Conservation (phyloP, 805 yeast species). For the Jamesozyma jinghongensis region DNA sequence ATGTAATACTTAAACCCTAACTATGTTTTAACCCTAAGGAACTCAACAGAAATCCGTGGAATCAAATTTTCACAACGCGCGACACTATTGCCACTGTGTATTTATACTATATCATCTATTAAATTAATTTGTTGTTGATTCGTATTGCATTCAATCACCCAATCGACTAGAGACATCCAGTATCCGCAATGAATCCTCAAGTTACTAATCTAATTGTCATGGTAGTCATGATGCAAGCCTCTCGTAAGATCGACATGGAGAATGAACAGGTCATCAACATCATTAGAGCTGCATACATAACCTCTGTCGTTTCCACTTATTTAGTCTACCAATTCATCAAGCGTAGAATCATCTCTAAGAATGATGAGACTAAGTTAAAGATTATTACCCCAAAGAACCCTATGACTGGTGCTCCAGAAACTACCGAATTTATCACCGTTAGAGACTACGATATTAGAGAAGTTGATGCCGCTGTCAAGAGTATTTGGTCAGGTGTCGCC, state of each 20-base stretch:
- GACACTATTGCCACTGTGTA: no score
- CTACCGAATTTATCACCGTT: conserved; percentile 84
- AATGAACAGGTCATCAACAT: conserved; percentile 65
- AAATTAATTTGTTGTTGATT: no score
- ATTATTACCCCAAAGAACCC: conserved; percentile 79
- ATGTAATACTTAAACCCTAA: no score
- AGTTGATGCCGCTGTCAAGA: conserved; percentile 67
- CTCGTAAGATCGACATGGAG: conserved; percentile 83
- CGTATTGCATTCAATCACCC: no score
- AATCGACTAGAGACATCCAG: no score
- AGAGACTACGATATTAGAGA: conserved; percentile 90
- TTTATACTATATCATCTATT: background rate
- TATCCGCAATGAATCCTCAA: conserved; percentile 75
- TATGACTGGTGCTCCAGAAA: conserved; percentile 69
- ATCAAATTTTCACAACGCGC: no score
- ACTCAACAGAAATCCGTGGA: no score
- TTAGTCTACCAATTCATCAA: conserved; percentile 59
- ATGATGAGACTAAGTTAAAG: conserved; percentile 85
- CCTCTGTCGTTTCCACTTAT: conserved; percentile 58
- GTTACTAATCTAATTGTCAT: conserved; percentile 76
- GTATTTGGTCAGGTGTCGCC: conserved; percentile 80
- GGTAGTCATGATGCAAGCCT: conserved; percentile 95
- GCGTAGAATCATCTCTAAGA: conserved; percentile 55
- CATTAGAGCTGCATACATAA: conserved; percentile 63
- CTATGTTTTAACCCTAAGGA: no score